Conservation (phyloP, 2,329 filamentous ascomycete genomes). For the Blastomyces parvus region DNA sequence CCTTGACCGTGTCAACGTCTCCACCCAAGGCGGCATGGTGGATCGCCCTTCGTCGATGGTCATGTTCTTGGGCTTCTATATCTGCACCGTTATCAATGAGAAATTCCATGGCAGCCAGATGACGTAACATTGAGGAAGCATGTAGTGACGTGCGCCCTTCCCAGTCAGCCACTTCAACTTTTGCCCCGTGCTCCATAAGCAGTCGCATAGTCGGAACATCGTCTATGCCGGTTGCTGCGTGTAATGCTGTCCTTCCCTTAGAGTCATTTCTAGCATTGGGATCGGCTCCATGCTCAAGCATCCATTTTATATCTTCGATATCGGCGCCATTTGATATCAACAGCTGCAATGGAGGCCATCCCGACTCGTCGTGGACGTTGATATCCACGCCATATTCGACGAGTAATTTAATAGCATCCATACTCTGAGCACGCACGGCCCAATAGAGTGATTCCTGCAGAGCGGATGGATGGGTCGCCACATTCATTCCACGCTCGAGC, state of each 20-base stretch:
- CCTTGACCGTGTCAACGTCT: not conserved
- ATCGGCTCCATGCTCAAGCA: not conserved
- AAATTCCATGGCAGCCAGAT: not conserved
- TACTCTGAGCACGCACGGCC: not conserved
- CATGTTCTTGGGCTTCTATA: not conserved
- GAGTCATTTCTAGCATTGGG: not conserved
- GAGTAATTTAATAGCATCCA: not conserved
- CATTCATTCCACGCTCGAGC: not conserved
- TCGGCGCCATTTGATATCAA: not conserved
- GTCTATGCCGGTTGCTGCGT: not conserved
- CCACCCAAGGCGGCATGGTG: not conserved
- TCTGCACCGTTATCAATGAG: constrained; percentile 2
- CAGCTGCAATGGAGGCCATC: not conserved
- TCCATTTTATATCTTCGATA: not conserved
- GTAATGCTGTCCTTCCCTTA: not conserved
- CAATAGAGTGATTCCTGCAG: not conserved
- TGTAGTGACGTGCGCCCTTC: not conserved
- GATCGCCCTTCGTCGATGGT: not conserved
- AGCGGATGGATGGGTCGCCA: not conserved
- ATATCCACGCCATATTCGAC: not conserved
- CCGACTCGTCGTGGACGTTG: not conserved
- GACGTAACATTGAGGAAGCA: not conserved
- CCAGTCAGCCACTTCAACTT: not conserved
- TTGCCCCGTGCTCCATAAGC: not conserved
- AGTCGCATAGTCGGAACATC: not conserved